phyloP scores from a whole-genome alignment of 768 basidiomycete species.

The Macrolepiota dolichaula region DNA sequence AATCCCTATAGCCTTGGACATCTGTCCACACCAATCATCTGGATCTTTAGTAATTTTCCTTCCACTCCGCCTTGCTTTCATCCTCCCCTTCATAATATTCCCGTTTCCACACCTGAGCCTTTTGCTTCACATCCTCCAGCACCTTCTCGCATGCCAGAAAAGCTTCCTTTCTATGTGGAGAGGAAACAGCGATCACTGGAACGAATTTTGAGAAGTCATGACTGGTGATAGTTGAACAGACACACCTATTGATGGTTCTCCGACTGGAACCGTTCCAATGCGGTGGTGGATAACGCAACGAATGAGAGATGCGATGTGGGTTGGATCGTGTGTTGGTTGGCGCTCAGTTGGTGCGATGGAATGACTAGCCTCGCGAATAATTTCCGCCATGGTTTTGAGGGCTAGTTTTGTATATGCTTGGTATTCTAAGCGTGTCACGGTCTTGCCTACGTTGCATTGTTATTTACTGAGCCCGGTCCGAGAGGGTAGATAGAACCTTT shows the following conservation, averaged over 20 bases:
- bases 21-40: neutral
- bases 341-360: slow-evolving; percentile 42
- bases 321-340: slow-evolving; percentile 21
- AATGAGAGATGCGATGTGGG: slow-evolving; percentile 36
- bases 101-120: slow-evolving; percentile 88
- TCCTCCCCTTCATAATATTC: slow-evolving; percentile 77
- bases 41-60: slow-evolving; percentile 47
- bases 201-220: neutral
- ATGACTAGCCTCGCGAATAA: slow-evolving; percentile 45
- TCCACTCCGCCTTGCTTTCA: slow-evolving; percentile 67
- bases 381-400: slow-evolving; percentile 69
- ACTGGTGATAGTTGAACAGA: neutral
- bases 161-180: slow-evolving; percentile 80
- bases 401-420: slow-evolving; percentile 82
- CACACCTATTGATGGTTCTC: slow-evolving; percentile 69
- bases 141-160: slow-evolving; percentile 78
- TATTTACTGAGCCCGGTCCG: neutral
- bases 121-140: slow-evolving; percentile 81
- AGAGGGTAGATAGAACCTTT: slow-evolving; percentile 45
- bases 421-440: slow-evolving; percentile 73
- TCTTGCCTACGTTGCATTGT: slow-evolving; percentile 44
- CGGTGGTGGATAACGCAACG: slow-evolving; percentile 71
- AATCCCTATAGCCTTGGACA: slow-evolving; percentile 7
- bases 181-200: slow-evolving; percentile 75
- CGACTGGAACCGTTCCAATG: slow-evolving; percentile 72